phyloP scores from a whole-genome alignment of 2,329 filamentous ascomycete species.

The Trichoderma sp. region DNA sequence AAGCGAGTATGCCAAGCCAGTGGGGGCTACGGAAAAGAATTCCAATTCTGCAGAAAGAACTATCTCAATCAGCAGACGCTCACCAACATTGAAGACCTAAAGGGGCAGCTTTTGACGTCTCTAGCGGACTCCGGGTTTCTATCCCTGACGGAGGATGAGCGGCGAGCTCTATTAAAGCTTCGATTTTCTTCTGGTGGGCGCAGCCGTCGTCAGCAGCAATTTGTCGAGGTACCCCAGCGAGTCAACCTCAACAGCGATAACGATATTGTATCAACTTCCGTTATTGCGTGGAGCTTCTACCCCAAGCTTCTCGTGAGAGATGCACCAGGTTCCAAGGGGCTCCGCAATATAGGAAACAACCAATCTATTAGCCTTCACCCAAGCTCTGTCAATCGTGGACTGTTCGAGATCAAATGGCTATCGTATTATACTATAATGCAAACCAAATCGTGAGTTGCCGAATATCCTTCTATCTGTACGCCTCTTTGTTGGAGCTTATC shows the following conservation, averaged over 20 bases:
- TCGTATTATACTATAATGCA: conserved; percentile 99
- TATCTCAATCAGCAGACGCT: conserved; percentile 89
- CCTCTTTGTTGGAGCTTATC: neutral
- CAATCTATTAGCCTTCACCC: conserved; percentile 86
- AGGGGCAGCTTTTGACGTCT: conserved; percentile 83
- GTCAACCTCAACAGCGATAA: conserved; percentile 78
- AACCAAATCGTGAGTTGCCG: conserved; percentile 65
- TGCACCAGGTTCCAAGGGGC: conserved; percentile 67
- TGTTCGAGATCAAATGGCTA: conserved; percentile 71
- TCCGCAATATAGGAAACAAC: conserved; percentile 91
- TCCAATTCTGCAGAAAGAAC: conserved; percentile 91
- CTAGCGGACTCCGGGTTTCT: conserved; percentile 86
- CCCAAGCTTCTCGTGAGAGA: conserved; percentile 87
- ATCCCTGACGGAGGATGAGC: conserved; percentile 71
- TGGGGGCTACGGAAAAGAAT: conserved; percentile 66
- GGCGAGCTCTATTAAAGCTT: conserved; percentile 65
- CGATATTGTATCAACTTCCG: conserved; percentile 74
- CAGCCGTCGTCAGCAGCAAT: conserved; percentile 66
- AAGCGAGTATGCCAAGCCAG: conserved; percentile 74
- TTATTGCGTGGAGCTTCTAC: conserved; percentile 94
- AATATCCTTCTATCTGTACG: neutral
- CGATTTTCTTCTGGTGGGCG: conserved; percentile 57
- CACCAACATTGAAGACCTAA: conserved; percentile 91
- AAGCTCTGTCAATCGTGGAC: conserved; percentile 81
- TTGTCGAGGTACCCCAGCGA: conserved; percentile 78